Percentiles rank a stretch among this genome's conserved stretches.
phyloP scores from a whole-genome alignment of 345 rosid genomes.

The Aethionema arabicum region DNA sequence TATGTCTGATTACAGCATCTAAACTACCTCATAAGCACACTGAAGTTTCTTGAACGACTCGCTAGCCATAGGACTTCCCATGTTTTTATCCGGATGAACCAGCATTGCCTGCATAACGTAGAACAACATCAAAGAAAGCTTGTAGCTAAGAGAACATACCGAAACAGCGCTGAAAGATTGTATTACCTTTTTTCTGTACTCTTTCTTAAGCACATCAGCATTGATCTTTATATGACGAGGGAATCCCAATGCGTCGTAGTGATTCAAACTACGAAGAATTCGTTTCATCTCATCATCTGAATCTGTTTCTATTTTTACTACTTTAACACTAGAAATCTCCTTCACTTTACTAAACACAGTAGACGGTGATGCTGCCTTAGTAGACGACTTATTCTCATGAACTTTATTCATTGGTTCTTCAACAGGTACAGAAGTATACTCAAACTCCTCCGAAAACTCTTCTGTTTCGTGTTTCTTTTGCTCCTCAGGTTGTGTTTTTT shows the following conservation, averaged over 20 bases:
- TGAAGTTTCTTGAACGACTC: constrained; percentile 99
- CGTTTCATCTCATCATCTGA: constrained; percentile 85
- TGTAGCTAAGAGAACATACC: constrained; percentile 12
- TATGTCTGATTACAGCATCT: neutral
- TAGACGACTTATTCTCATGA: constrained; percentile 61
- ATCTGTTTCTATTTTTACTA: constrained; percentile 50
- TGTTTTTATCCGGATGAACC: constrained; percentile 99
- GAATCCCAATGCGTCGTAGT: constrained; percentile 84
- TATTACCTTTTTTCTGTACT: constrained; percentile 82
- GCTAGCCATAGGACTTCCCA: constrained; percentile 90
- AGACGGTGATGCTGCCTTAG: constrained; percentile 52
- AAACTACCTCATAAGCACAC: constrained; percentile 85
- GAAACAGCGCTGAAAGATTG: constrained; percentile 3
- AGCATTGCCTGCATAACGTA: constrained; percentile 67
- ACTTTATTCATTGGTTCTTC: constrained; percentile 49
- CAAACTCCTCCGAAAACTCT: constrained; percentile 58
- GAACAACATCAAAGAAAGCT: constrained; percentile 27
- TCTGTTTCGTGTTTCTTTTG: constrained; percentile 63
- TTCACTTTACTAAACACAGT: constrained; percentile 48
- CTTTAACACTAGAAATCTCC: constrained; percentile 48
- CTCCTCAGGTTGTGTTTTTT: constrained; percentile 56
- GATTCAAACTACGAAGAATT: constrained; percentile 67
- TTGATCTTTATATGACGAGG: constrained; percentile 71
- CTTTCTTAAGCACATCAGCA: constrained; percentile 61
- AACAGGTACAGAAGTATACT: constrained; percentile 49